These are phyloP conservation scores for Lactarius tabidus DNA, from an alignment of 768 basidiomycete species.

Conservation along the genomic window DNA sequence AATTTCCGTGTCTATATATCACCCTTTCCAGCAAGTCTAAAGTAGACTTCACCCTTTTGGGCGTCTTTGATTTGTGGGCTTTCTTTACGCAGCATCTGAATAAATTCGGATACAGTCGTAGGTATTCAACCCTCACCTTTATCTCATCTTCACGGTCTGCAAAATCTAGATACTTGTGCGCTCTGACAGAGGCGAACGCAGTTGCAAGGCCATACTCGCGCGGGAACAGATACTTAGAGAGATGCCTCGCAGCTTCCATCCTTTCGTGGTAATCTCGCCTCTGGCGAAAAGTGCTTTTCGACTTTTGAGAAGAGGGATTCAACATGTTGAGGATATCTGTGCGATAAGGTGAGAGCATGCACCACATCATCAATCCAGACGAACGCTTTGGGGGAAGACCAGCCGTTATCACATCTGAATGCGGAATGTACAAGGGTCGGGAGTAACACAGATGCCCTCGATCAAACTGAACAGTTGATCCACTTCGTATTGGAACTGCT, in stretches of 20 bases:
- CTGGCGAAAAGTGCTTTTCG: constrained; percentile 29
- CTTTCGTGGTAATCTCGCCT: constrained; percentile 44
- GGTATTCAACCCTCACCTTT: constrained; percentile 40
- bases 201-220: constrained; percentile 66
- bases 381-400: constrained; percentile 69
- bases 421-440: constrained; percentile 50
- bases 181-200: constrained; percentile 43
- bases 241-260: constrained; percentile 50
- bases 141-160: constrained; percentile 66
- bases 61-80: constrained; percentile 58
- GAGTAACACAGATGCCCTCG: constrained; percentile 67
- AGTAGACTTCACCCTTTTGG: constrained; percentile 59
- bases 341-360: not conserved
- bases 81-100: constrained; percentile 30
- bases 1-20: constrained; percentile 63
- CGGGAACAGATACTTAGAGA: constrained; percentile 84
- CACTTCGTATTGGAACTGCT: constrained; percentile 35
- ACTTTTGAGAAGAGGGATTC: constrained; percentile 40
- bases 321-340: constrained; percentile 67
- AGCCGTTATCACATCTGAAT: constrained; percentile 47
- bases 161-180: constrained; percentile 46
- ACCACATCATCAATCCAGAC: constrained; percentile 25
- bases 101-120: not conserved
- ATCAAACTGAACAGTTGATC: constrained; percentile 49
- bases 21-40: constrained; percentile 56